Evolutionary conservation across 2,329 filamentous ascomycete genomes (phyloP).

Genomic region (Verticillium alfalfae): DNA sequence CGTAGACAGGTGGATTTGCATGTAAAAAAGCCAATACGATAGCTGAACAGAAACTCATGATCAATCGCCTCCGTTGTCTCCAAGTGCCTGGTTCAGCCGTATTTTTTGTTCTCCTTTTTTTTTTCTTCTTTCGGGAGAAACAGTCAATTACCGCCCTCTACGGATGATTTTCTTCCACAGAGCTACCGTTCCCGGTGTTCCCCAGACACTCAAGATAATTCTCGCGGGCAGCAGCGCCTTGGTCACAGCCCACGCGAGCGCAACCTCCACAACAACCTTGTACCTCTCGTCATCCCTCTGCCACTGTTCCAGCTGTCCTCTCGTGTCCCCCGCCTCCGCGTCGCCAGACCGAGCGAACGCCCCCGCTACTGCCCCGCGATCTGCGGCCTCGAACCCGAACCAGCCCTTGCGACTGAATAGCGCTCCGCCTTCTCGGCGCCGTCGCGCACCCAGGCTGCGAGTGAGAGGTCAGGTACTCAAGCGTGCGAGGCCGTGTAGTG

Average conservation of each 20-base stretch:
- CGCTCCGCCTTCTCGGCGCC: constrained; percentile 70
- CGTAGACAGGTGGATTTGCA: constrained; percentile 5
- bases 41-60: not conserved
- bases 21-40: not conserved
- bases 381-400: constrained; percentile 56
- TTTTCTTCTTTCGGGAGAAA: no score
- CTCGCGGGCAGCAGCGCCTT: constrained; percentile 78
- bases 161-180: constrained; percentile 24
- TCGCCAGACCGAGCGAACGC: constrained; percentile 11
- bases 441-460: constrained; percentile 46
- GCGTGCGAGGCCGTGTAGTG: constrained; percentile 73
- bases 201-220: constrained; percentile 76
- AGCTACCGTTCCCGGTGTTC: constrained; percentile 73
- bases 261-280: constrained; percentile 62
- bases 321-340: constrained; percentile 18
- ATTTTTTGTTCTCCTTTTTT: no score
- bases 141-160: not conserved
- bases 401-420: constrained; percentile 75
- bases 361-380: constrained; percentile 10
- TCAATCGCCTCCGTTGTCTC: not conserved
- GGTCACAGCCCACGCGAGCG: constrained; percentile 84
- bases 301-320: constrained; percentile 28
- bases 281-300: constrained; percentile 38
- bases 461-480: constrained; percentile 41
- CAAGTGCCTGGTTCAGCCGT: no score